phyloP scores from a whole-genome alignment of 108 stramenopile species.

The Licmophora abbreviata region DNA sequence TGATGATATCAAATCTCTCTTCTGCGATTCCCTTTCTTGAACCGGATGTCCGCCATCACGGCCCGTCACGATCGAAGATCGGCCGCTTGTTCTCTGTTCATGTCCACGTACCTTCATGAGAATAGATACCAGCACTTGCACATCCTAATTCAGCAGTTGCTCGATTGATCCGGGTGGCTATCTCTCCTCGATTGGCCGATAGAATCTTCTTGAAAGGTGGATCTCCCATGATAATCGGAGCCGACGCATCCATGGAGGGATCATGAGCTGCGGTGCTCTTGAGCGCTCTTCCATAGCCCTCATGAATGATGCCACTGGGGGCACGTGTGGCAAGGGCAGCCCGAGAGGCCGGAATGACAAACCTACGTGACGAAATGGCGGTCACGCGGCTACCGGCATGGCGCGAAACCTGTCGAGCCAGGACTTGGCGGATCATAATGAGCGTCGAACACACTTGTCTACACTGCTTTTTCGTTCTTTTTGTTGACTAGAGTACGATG shows the following conservation, averaged over 20 bases:
- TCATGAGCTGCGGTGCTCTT: not conserved
- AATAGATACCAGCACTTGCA: slow-evolving; percentile 79
- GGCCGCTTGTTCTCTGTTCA: not conserved
- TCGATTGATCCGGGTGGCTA: slow-evolving; percentile 63
- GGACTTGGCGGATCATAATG: too few relatives aligned
- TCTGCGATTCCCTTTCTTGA: not conserved
- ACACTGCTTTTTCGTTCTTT: too few relatives aligned
- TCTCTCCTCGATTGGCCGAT: slow-evolving; percentile 82
- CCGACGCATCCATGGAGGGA: not conserved
- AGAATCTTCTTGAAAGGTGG: slow-evolving; percentile 74
- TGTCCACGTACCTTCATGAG: slow-evolving; percentile 49
- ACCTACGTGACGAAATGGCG: too few relatives aligned
- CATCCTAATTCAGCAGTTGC: slow-evolving; percentile 75
- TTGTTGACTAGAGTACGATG: too few relatives aligned
- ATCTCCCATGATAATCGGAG: not conserved
- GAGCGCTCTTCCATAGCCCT: too few relatives aligned
- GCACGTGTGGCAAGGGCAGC: too few relatives aligned
- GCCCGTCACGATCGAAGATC: not conserved
- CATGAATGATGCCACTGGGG: too few relatives aligned
- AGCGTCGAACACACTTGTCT: too few relatives aligned
- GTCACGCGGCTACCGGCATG: too few relatives aligned
- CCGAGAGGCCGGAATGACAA: too few relatives aligned
- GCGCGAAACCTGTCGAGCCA: too few relatives aligned
- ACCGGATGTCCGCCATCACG: too few relatives aligned
- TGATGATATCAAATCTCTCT: not conserved